Base-by-base conservation (phyloP, 2,329 filamentous ascomycete genomes). In the Colletotrichum salicis region DNA sequence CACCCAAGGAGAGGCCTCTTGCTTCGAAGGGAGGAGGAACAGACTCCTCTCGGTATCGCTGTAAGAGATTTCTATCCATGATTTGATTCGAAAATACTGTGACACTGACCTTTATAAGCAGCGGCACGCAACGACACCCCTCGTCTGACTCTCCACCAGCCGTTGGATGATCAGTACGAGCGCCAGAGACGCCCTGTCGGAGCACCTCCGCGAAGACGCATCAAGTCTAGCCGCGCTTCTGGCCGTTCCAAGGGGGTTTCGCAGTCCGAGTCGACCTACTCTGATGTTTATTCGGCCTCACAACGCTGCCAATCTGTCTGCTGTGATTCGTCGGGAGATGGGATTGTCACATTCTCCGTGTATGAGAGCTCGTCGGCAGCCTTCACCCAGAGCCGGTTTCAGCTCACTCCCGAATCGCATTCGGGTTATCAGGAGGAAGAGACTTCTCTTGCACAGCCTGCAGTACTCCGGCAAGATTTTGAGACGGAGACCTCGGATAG, bases 141-240 rank as follows among this genome's bases (percentile, higher is more conserved):
- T 22, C 41, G 5, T 33, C n/a, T 15, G 8, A 52, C 29, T 35
- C 37, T 24, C 29, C 19, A 15, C 22, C 57, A 56, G 13, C 54
- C 13, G 13, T 29, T 12, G 4, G 57, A 59, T 22, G 33, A 11
- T 12, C 19, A 27, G n/a, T 27, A 37, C 27, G 55, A 60, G 19
- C 19, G 35, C 59, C 62, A 60, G 13, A n/a, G 15, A 51, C 35
- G 45, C 29, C 58, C 27, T n/a, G 55, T 41, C 27, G 64, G 52
- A n/a, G 52, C 41, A 41, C 70, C 70, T 70, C 66, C 65, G 24
- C 59, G 70, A 33, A 60, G 70, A 51, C 70, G 70, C 11, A 70
- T 72, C 37, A 64, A 55, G 59, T 72, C 70, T 12, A 72, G 70
- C 37, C 70, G 70, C 24, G 66, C 65, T 5, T 59, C 66, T 15